Base-by-base conservation (phyloP, 2,329 filamentous ascomycete species). In the Monosporascus sp. region DNA sequence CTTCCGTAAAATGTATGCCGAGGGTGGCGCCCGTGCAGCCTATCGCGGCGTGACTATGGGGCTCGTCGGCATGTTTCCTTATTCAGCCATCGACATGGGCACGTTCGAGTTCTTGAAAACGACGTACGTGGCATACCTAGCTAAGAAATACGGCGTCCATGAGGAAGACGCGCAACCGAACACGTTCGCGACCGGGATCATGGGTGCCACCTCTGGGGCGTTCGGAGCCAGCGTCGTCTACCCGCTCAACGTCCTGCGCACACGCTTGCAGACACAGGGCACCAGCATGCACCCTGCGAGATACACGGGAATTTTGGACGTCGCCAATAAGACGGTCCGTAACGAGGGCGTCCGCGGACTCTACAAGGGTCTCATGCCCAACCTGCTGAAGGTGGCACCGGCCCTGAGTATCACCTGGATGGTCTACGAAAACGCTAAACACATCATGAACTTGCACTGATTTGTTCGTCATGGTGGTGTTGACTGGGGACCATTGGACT, bases 1-100 rank as follows among this genome's bases (percentile, higher is more conserved):
- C 1, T 89, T 89, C 3, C 80, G 82, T 68, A 96, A 91, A 69
- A 96, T 99, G 87, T 91, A 86, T 77, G 80, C 79, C 41, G 82
- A 85, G 55, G 88, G 89, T 54, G 90, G 90, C 22, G 61, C 92
- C 28, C 77, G 82, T 35, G 80, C 89, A 7, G 93, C 91, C 58
- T 99, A 97, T 70, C 90, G 93, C 51, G 94, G 94, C 41, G 80
- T 99, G 37, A 92, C 91, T 0, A 94, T 97, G 82, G 94, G 94
- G 17, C 79, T 99, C 4, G 75, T 97, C 49, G 94, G 94, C 68
- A 97, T 97, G 85, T 99, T 99, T 65, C 94, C 94, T 0, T 99
- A 97, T 70, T 93, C 91, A 43, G 94, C 94, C 49, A 95, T 99
- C 66, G 94, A 99, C 68, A 87, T 99, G 65, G 91, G 90, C 59